Base-by-base conservation (phyloP, 345 rosid genomes). In the Orychophragmus violaceus region DNA sequence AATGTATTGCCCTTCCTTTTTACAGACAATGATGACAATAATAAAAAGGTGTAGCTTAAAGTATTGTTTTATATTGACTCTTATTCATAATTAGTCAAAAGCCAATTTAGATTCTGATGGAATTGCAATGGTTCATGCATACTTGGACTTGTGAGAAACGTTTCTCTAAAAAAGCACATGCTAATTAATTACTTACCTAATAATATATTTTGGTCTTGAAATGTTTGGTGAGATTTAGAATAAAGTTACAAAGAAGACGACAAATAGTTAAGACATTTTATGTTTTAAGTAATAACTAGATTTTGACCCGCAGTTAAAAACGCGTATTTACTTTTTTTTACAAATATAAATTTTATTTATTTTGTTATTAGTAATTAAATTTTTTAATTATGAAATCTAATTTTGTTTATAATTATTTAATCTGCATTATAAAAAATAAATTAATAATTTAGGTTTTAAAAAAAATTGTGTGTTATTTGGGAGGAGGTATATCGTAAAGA, bases 61-160 rank as follows among this genome's bases (percentile, higher is more conserved):
- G 73, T 69, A 59, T 45, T 37, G 66, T 57, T 59, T 48, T 46
- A 64, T 49, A 16, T 64, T 72, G 76, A 72, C 70, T 72, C 59
- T 45, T n/a, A n/a, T n/a, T 61, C 8, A 42, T 70, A 41, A 54
- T 55, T 54, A 33, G 58, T 24, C 25, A 44, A 63, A 71, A 57
- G 19, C 24, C 18, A 25, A 16, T 27, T 23, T 41, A 71, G 50
- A 54, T 44, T 45, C 49, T 35, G 14, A 33, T 48, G 51, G 50
- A 25, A 37, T 4, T 36, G 65, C 33, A 56, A 27, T 56, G 70
- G 58, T 71, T 64, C 70, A 64, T 71, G 69, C 70, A 71, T 56
- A 71, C 52, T 64, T 64, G 70, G 76, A 64, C 64, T 55, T 56
- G 52, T 56, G 36, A 28, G 59, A 64, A 57, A 53, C 9, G 27